These are phyloP conservation scores for Drechslerella dactyloides DNA, from an alignment of 2,329 filamentous ascomycete genomes.

Conservation along the genomic window DNA sequence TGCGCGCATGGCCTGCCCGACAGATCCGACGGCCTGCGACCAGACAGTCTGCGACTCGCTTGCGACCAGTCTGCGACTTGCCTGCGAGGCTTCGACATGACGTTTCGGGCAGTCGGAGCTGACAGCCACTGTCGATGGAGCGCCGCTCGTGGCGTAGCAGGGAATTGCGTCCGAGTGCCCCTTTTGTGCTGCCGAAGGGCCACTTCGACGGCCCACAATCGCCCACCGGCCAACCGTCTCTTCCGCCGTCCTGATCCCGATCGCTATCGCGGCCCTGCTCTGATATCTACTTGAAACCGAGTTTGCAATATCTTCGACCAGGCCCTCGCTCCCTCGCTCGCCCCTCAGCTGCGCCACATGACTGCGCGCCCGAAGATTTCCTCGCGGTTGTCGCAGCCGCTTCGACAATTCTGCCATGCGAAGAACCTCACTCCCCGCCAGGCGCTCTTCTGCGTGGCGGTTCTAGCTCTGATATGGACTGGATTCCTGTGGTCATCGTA, in stretches of 20 bases:
- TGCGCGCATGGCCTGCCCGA: too few species aligned
- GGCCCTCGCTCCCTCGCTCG: neutral
- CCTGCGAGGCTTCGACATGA: neutral
- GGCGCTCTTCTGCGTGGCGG: constrained; percentile 27
- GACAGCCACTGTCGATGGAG: neutral
- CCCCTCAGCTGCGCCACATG: constrained; percentile 15
- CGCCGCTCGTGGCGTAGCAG: neutral
- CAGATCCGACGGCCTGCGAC: too few species aligned
- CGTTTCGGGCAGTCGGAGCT: neutral
- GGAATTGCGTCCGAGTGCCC: neutral
- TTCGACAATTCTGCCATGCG: constrained; percentile 30
- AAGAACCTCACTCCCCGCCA: constrained; percentile 47
- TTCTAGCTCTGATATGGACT: constrained; percentile 37
- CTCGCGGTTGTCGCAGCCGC: constrained; percentile 8
- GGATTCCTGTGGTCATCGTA: constrained; percentile 31
- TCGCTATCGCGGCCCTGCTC: too few species aligned
- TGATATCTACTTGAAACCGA: too few species aligned
- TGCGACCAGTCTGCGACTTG: too few species aligned
- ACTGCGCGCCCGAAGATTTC: constrained; percentile 17
- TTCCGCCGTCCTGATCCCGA: too few species aligned
- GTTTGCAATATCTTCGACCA: neutral
- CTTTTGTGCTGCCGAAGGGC: neutral
- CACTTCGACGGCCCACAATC: too few species aligned
- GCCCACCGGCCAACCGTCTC: too few species aligned
- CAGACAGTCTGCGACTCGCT: too few species aligned